Base-by-base conservation (phyloP, 352 stramenopile species). In the Pythium phragmitis region DNA sequence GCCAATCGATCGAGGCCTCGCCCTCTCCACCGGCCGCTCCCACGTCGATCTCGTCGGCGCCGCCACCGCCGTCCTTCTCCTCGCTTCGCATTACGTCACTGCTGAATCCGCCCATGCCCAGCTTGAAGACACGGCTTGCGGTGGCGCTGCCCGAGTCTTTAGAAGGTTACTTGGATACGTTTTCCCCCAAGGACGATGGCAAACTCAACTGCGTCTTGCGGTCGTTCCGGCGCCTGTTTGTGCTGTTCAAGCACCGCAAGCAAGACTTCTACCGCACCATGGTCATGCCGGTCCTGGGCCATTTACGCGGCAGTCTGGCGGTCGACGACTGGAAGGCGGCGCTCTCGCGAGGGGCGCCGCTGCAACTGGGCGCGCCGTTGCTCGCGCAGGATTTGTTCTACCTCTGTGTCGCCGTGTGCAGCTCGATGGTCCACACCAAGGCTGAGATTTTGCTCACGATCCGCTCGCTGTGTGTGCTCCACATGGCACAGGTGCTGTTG, bases 401-500 rank as follows among this genome's bases (percentile, higher is more conserved):
- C 55, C 61, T 90, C 3, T 86, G 74, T 28, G 80, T 92, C 9
- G 80, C 83, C 17, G 74, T 93, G 34, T 93, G 84, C 67, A 88
- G 83, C 57, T 91, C 78, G 55, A 88, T 92, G 76, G 37, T 95
- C 47, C 77, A 73, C 26, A 84, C 82, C 2, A 92, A 93, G 57
- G 75, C 86, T 0, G 82, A 95, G 23, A 91, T 95, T 41, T 54
- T 95, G 51, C 72, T 87, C 21, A 92, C 86, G 1, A 85, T 95
- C 28, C 83, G 84, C 16, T 88, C 77, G 13, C 76, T 95, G 28
- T 91, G 82, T 34, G 73, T 91, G 43, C 68, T 95, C 5, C 73
- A 91, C 67, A 91, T 93, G 80, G 79, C 73, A 2, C 86, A 95
- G 72, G 80, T 89, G 37, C 72, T 93, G 14, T 62, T 93, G 0